Evolutionary conservation across 768 basidiomycete species (phyloP).

Genomic region (Lactifluus echinatus): DNA sequence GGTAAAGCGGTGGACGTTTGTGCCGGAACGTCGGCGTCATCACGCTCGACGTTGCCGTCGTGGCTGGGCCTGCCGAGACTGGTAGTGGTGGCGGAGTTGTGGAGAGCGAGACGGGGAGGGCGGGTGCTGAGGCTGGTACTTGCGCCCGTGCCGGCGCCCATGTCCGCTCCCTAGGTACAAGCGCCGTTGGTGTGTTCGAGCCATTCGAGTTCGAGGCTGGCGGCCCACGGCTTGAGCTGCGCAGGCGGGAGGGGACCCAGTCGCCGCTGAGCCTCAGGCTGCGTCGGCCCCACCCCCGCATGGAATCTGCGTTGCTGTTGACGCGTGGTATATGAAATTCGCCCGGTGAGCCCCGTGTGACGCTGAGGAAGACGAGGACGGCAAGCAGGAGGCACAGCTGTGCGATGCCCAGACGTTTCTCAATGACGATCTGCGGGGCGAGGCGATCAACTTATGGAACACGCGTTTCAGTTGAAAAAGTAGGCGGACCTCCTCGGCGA

Average conservation of each 20-base stretch:
- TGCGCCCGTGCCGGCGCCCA: not conserved
- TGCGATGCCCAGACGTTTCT: conserved; percentile 83
- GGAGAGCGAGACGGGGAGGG: not conserved
- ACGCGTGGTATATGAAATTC: conserved; percentile 21
- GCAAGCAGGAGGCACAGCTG: conserved; percentile 79
- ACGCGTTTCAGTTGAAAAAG: not conserved
- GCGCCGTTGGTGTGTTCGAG: not conserved
- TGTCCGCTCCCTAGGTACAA: too few relatives aligned
- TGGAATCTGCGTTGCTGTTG: conserved; percentile 23
- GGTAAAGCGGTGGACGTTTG: not conserved
- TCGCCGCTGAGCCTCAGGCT: conserved; percentile 50
- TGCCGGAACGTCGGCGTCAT: conserved; percentile 7
- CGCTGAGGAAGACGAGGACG: conserved; percentile 77
- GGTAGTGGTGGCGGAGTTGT: not conserved
- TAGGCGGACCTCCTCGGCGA: conserved; percentile 65
- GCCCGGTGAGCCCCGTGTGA: conserved; percentile 65
- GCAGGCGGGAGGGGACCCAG: conserved; percentile 34
- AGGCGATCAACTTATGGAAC: not conserved
- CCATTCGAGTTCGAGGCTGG: not conserved
- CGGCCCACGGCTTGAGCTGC: conserved; percentile 27
- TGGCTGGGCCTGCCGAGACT: not conserved
- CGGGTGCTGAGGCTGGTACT: conserved; percentile 13
- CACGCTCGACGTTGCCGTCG: conserved; percentile 17
- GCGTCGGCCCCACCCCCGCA: conserved; percentile 49
- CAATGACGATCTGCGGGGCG: conserved; percentile 57